A percentile compares a stretch with the other conserved stretches of the same genome.
phyloP scores from a whole-genome alignment of 352 stramenopile genomes.

The Globisporangium iwayamae region DNA sequence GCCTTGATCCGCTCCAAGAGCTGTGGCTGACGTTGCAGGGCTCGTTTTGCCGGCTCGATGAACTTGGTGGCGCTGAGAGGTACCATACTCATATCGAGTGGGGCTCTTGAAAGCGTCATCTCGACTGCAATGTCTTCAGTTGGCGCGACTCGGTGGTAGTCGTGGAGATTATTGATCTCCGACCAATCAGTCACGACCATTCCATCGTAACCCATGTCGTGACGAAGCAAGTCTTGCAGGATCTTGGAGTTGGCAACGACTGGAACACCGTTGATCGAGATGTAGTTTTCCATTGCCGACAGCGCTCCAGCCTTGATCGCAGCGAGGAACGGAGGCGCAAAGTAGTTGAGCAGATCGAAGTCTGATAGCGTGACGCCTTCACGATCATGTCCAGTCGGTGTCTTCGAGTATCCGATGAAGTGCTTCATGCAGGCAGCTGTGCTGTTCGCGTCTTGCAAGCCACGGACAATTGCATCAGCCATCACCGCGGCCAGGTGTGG shows the following conservation, averaged over 20 bases:
- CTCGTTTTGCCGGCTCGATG: slow-evolving; percentile 43
- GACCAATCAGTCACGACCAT: slow-evolving; percentile 91
- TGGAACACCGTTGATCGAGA: slow-evolving; percentile 90
- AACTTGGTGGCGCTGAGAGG: slow-evolving; percentile 40
- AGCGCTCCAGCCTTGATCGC: slow-evolving; percentile 76
- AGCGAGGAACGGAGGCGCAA: slow-evolving; percentile 80
- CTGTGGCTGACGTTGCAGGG: slow-evolving; percentile 32
- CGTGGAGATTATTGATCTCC: slow-evolving; percentile 89
- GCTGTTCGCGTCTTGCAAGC: slow-evolving; percentile 69
- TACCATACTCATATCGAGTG: slow-evolving; percentile 92
- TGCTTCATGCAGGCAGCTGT: slow-evolving; percentile 89
- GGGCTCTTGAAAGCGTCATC: slow-evolving; percentile 67
- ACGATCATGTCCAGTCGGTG: slow-evolving; percentile 78
- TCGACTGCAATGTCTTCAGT: slow-evolving; percentile 55
- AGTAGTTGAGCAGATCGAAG: slow-evolving; percentile 83
- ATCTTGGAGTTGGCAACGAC: slow-evolving; percentile 83
- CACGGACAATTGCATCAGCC: slow-evolving; percentile 68
- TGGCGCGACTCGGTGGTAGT: slow-evolving; percentile 52
- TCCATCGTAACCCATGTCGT: slow-evolving; percentile 85
- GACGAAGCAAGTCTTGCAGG: slow-evolving; percentile 75
- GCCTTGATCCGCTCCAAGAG: slow-evolving; percentile 45
- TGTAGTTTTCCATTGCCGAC: slow-evolving; percentile 94
- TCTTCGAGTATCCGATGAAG: slow-evolving; percentile 87
- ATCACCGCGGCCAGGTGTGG: slow-evolving; percentile 79
- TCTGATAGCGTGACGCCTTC: slow-evolving; percentile 66